Conservation (phyloP, 768 basidiomycete genomes). For the Hygrophorus russula region DNA sequence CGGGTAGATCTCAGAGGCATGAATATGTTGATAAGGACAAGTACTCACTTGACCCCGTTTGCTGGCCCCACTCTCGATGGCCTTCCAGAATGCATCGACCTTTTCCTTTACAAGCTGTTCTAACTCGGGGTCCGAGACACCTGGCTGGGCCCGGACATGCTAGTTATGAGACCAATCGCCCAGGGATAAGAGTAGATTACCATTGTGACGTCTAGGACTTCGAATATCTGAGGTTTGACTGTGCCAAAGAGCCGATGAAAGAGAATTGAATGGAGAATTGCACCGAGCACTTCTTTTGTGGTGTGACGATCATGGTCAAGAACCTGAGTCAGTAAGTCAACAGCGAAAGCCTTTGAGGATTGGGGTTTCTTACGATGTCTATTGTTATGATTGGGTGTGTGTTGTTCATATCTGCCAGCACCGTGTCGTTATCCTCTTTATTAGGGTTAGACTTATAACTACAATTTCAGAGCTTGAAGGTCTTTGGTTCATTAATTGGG, state of each 20-base stretch:
- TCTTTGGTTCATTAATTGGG: too few relatives aligned
- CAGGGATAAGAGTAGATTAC: too few relatives aligned
- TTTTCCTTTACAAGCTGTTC: constrained; percentile 65
- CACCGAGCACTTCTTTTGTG: constrained; percentile 63
- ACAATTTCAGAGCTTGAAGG: too few relatives aligned
- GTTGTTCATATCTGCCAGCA: not conserved
- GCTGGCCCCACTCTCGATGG: constrained; percentile 47
- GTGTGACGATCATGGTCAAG: constrained; percentile 66
- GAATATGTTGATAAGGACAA: not conserved
- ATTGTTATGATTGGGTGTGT: not conserved
- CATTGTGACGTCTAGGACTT: constrained; percentile 79
- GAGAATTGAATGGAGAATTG: constrained; percentile 69
- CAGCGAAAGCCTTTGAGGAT: not conserved
- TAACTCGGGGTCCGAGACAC: constrained; percentile 63
- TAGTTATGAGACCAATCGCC: too few relatives aligned
- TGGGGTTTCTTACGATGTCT: not conserved
- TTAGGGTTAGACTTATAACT: too few relatives aligned
- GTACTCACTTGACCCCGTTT: constrained; percentile 59
- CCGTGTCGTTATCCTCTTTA: too few relatives aligned
- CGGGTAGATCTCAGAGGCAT: not conserved
- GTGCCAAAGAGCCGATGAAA: constrained; percentile 80
- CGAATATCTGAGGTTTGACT: constrained; percentile 64
- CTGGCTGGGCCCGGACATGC: too few relatives aligned
- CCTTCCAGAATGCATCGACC: constrained; percentile 72
- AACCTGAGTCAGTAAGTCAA: not conserved